These are phyloP conservation scores for Epichloe sp. DNA, from an alignment of 2,329 filamentous ascomycete genomes.

Conservation along the genomic window DNA sequence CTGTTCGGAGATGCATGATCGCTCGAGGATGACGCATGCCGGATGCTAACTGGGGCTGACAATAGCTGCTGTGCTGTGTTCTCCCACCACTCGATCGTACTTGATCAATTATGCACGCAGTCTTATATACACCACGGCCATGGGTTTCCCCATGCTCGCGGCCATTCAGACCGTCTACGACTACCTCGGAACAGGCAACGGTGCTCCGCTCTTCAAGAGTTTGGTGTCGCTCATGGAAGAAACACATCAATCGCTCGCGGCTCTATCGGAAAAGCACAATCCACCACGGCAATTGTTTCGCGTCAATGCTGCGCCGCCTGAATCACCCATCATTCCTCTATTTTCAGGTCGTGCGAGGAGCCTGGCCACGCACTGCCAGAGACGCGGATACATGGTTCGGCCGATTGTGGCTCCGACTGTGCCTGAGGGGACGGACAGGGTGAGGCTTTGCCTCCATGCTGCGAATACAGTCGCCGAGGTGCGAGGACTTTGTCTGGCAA, in stretches of 20 bases:
- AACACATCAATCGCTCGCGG: constrained; percentile 32
- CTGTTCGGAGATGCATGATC: no score
- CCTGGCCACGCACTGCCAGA: constrained; percentile 47
- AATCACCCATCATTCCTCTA: constrained; percentile 52
- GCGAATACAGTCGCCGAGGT: constrained; percentile 48
- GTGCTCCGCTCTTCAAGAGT: constrained; percentile 21
- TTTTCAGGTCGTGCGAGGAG: constrained; percentile 43
- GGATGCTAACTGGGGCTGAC: background rate
- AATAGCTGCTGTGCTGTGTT: constrained; percentile 45
- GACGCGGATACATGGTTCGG: constrained; percentile 44
- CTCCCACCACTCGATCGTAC: constrained; percentile 44
- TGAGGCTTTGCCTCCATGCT: constrained; percentile 56
- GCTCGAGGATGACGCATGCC: background rate
- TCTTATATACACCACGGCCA: constrained; percentile 61
- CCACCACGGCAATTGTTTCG: constrained; percentile 18
- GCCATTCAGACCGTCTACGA: constrained; percentile 45
- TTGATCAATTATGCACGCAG: constrained; percentile 66
- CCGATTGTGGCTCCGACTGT: constrained; percentile 59
- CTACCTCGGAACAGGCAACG: constrained; percentile 37
- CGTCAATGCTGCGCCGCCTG: constrained; percentile 23
- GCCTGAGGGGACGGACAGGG: constrained; percentile 46
- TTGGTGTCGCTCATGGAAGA: constrained; percentile 20
- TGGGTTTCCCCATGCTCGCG: constrained; percentile 47
- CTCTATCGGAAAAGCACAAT: constrained; percentile 15
- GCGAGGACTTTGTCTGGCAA: constrained; percentile 33